phyloP scores from a whole-genome alignment of 192 early-diverging fungal species.

The Dispira simplex region DNA sequence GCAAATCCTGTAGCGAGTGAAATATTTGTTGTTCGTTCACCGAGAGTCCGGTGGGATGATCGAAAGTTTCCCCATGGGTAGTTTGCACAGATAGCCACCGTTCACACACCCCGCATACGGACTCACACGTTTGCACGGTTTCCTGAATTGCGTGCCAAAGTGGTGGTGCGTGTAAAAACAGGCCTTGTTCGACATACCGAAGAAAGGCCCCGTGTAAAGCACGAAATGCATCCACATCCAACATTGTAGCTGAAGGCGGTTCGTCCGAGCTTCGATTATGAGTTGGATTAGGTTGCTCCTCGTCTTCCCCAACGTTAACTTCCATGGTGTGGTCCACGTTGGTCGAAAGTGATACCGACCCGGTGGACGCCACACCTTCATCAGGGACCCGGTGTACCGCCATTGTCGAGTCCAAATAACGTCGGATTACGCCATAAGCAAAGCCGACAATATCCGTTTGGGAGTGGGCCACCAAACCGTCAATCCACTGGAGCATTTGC shows the following conservation, averaged over 20 bases:
- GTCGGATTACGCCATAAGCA: background rate
- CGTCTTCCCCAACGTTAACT: background rate
- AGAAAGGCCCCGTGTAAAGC: background rate
- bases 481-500: constrained; percentile 10
- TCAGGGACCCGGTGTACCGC: too few species aligned
- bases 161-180: background rate
- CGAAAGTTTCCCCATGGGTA: too few species aligned
- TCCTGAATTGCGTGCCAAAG: background rate
- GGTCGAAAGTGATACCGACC: too few species aligned
- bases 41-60: too few species aligned
- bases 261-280: background rate
- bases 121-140: background rate
- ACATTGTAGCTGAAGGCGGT: background rate
- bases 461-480: constrained; percentile 4
- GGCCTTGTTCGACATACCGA: background rate
- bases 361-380: too few species aligned
- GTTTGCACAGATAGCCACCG: background rate
- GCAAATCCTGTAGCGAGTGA: too few species aligned
- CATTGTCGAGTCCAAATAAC: too few species aligned
- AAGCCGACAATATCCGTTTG: constrained; percentile 3
- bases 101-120: constrained; percentile 4
- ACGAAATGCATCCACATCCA: constrained; percentile 3
- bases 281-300: background rate
- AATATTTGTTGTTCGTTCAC: too few species aligned
- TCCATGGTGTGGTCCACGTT: background rate